Conservation (phyloP, 768 basidiomycete species). For the Boletus edulis region DNA sequence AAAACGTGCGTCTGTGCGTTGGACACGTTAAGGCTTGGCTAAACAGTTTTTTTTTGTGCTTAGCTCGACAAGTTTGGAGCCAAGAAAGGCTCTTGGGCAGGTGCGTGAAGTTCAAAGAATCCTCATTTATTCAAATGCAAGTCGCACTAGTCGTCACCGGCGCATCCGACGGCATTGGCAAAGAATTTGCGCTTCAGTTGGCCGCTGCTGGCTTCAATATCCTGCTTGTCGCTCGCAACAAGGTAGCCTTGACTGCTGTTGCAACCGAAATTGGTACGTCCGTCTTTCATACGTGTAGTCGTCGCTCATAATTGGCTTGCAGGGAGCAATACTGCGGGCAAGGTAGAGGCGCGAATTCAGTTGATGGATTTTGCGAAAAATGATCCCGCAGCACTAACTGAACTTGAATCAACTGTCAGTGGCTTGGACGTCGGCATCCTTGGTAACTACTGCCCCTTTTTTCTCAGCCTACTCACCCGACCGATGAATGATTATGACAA, state of each 20-base stretch:
- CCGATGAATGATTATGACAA: background rate
- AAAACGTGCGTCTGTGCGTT: constrained; percentile 41
- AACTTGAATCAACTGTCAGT: constrained; percentile 45
- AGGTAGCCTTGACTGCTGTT: constrained; percentile 56
- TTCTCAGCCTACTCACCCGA: background rate
- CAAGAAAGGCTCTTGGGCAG: constrained; percentile 86
- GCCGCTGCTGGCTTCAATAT: constrained; percentile 87
- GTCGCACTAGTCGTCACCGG: constrained; percentile 74
- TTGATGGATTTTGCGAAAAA: constrained; percentile 74
- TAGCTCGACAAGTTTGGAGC: constrained; percentile 83
- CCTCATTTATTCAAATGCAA: background rate
- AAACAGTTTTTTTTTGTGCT: background rate
- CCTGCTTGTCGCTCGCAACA: constrained; percentile 77
- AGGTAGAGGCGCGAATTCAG: constrained; percentile 59
- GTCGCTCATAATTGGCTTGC: constrained; percentile 24
- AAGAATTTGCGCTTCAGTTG: constrained; percentile 90
- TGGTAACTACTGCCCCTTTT: constrained; percentile 42
- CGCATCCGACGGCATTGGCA: constrained; percentile 94
- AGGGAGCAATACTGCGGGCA: constrained; percentile 36
- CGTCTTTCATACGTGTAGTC: background rate
- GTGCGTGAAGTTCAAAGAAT: constrained; percentile 26
- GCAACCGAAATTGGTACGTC: constrained; percentile 69
- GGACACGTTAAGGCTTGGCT: background rate
- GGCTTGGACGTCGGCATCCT: constrained; percentile 74
- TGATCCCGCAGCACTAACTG: constrained; percentile 51